Evolutionary conservation across 176 grass and related monocot species (phyloP).

Genomic region (Poa annua): DNA sequence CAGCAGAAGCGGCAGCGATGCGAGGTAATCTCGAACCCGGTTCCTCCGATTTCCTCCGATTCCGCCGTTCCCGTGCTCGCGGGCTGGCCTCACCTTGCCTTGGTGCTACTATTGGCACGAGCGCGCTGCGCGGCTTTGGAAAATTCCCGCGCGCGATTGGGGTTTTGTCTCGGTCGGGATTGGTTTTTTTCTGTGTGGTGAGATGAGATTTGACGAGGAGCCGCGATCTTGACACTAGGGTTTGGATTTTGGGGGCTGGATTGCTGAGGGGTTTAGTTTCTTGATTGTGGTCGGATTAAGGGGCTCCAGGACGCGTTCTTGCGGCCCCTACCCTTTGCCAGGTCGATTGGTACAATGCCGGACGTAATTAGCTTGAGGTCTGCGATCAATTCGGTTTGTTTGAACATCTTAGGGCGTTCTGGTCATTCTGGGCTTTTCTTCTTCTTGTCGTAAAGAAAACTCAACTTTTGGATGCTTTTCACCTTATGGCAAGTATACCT

Average conservation of each 20-base stretch:
- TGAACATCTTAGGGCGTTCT: not conserved
- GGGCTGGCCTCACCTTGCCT: not conserved
- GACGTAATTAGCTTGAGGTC: not conserved
- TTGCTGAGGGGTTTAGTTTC: not conserved
- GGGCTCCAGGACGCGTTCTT: not conserved
- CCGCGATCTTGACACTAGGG: constrained; percentile 22
- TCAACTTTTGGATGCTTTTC: not conserved
- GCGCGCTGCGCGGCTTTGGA: not conserved
- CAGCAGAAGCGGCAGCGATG: constrained; percentile 61
- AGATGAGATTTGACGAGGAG: no score
- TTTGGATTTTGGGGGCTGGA: constrained; percentile 32
- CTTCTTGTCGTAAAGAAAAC: no score
- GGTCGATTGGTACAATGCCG: constrained; percentile 26
- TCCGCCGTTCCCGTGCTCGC: not conserved
- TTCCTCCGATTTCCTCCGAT: no score
- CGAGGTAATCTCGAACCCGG: constrained; percentile 33
- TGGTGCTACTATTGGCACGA: not conserved
- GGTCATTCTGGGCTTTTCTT: not conserved
- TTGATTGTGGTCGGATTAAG: not conserved
- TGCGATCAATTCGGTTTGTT: not conserved
- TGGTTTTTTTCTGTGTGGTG: not conserved
- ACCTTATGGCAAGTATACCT: not conserved
- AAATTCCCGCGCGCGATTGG: not conserved
- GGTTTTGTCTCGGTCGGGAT: not conserved
- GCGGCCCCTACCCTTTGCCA: not conserved